phyloP scores from a whole-genome alignment of 2,329 filamentous ascomycete genomes.

The Sarocladiaceae sp. region DNA sequence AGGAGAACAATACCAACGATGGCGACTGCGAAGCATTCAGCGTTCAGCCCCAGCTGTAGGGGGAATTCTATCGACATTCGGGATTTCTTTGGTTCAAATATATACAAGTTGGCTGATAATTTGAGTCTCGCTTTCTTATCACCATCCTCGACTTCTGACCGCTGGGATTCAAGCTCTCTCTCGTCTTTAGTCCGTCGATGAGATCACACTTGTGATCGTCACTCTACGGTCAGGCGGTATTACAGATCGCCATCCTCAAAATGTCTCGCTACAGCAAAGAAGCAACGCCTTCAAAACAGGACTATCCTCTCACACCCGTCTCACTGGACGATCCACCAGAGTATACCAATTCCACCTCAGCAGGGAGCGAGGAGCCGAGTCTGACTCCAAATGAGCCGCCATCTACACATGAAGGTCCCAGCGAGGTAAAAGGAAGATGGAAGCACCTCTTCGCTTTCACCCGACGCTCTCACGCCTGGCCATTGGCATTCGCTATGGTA shows the following conservation, averaged over 20 bases:
- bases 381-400: too few species aligned
- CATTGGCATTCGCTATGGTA: constrained; percentile 48
- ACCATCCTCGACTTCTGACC: too few species aligned
- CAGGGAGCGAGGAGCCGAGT: neutral
- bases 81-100: too few species aligned
- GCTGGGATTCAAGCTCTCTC: too few species aligned
- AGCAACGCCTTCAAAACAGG: neutral
- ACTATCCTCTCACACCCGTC: neutral
- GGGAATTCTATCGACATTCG: too few species aligned
- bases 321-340: neutral
- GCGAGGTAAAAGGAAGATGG: constrained; percentile 19
- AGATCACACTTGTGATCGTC: too few species aligned
- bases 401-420: neutral
- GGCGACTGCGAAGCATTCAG: neutral
- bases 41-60: neutral
- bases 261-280: neutral
- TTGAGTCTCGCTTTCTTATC: too few species aligned
- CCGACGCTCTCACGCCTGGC: constrained; percentile 47
- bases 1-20: constrained; percentile 6
- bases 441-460: constrained; percentile 66
- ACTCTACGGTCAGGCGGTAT: neutral
- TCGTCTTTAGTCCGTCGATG: too few species aligned
- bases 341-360: neutral
- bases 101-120: too few species aligned
- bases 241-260: neutral